Evolutionary conservation across 176 grass and related monocot genomes (phyloP).

Genomic region (Oryza nivara): DNA sequence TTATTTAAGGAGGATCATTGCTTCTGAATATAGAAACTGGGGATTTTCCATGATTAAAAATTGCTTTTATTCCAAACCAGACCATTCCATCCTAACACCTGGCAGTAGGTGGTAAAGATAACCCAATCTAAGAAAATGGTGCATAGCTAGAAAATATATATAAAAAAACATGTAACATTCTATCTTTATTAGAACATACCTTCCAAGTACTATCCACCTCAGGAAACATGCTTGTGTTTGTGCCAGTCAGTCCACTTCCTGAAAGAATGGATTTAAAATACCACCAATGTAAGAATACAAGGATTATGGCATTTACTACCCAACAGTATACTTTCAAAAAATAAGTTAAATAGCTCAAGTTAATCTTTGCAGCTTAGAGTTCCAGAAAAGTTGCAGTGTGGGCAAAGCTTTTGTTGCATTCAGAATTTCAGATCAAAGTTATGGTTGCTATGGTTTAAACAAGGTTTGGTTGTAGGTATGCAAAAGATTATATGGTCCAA

Average conservation of each 20-base stretch:
- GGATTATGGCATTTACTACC: background rate
- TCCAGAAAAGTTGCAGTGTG: slow-evolving; percentile 13
- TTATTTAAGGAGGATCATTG: background rate
- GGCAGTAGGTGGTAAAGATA: background rate
- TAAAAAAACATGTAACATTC: background rate
- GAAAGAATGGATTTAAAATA: slow-evolving; percentile 37
- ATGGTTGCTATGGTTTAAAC: background rate
- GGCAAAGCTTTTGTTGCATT: background rate
- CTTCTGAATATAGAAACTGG: slow-evolving; percentile 25
- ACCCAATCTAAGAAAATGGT: background rate
- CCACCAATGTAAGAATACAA: background rate
- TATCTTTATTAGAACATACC: slow-evolving; percentile 46
- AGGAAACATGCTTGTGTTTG: slow-evolving; percentile 75
- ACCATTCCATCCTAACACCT: slow-evolving; percentile 7
- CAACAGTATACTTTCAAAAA: background rate
- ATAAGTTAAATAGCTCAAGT: background rate
- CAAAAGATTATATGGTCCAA: background rate
- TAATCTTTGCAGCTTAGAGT: slow-evolving; percentile 2
- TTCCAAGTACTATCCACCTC: slow-evolving; percentile 92
- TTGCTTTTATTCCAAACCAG: background rate
- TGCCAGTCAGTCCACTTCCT: slow-evolving; percentile 66
- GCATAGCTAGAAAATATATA: background rate
- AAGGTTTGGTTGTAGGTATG: background rate
- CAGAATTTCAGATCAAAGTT: background rate
- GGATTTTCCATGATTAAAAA: slow-evolving; percentile 3